phyloP scores from a whole-genome alignment of 345 rosid genomes.

The Brassica rapa region DNA sequence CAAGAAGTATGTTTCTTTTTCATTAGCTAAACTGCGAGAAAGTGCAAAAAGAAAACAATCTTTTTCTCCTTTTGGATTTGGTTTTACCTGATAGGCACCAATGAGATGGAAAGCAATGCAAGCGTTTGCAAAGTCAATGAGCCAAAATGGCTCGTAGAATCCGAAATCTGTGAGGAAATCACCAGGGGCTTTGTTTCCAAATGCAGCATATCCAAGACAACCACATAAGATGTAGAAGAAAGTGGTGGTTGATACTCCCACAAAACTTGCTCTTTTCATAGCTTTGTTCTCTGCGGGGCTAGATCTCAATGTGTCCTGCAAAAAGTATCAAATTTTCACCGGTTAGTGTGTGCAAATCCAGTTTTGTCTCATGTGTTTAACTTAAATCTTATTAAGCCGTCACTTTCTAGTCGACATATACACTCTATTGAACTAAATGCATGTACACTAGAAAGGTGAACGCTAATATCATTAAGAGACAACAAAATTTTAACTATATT shows the following conservation, averaged over 20 bases:
- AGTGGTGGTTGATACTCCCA: conserved; percentile 69
- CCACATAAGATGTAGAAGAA: conserved; percentile 81
- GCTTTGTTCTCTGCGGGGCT: conserved; percentile 68
- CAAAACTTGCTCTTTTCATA: conserved; percentile 65
- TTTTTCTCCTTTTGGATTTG: background rate
- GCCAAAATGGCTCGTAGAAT: conserved; percentile 87
- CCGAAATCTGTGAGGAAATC: conserved; percentile 96
- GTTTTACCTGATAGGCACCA: conserved; percentile 82
- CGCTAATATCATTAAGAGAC: conserved; percentile 7
- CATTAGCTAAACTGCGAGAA: background rate
- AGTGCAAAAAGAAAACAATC: background rate
- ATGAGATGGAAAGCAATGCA: conserved; percentile 79
- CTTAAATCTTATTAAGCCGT: background rate
- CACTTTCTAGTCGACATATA: conserved; percentile 3
- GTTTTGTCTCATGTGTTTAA: background rate
- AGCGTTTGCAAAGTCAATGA: conserved; percentile 77
- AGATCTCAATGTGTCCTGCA: conserved; percentile 72
- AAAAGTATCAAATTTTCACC: background rate
- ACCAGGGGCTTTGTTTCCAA: conserved; percentile 90
- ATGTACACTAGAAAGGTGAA: conserved; percentile 10
- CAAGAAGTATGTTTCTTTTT: background rate
- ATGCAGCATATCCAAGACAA: conserved; percentile 81
- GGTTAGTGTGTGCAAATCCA: conserved; percentile 6
- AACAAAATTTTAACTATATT: conserved; percentile 4
- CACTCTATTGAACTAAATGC: background rate